These are phyloP conservation scores for Pestalotiopsis sp. DNA, from an alignment of 2,329 filamentous ascomycete species.

Conservation along the genomic window DNA sequence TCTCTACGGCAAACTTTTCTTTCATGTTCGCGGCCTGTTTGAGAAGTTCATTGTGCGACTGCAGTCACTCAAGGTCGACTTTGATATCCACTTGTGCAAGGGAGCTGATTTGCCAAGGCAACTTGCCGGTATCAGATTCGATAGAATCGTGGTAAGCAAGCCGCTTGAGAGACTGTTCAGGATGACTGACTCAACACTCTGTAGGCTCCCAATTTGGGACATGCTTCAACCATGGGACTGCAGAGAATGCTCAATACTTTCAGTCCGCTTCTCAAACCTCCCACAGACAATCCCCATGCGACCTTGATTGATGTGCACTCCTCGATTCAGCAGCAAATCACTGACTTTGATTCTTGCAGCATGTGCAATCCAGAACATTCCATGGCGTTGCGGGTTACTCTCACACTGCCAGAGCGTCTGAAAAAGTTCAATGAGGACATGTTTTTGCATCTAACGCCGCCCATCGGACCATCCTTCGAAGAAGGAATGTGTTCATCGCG, in stretches of 20 bases:
- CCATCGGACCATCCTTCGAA: not conserved
- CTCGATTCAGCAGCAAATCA: not conserved
- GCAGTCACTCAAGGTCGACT: not conserved
- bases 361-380: not conserved
- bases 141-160: not conserved
- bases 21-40: not conserved
- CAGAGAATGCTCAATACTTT: not conserved
- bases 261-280: not conserved
- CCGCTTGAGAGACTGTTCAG: not conserved
- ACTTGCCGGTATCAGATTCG: not conserved
- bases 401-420: too few species aligned
- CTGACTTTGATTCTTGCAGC: not conserved
- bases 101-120: not conserved
- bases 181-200: not conserved
- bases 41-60: not conserved
- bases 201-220: not conserved
- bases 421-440: too few species aligned
- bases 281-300: not conserved
- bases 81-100: not conserved
- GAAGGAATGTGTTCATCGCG: not conserved
- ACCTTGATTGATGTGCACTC: not conserved
- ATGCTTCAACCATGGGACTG: not conserved
- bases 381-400: too few species aligned
- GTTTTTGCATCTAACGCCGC: not conserved
- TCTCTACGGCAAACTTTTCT: not conserved